Conservation (phyloP, 2,329 filamentous ascomycete genomes). For the Pseudogymnoascus sp. region DNA sequence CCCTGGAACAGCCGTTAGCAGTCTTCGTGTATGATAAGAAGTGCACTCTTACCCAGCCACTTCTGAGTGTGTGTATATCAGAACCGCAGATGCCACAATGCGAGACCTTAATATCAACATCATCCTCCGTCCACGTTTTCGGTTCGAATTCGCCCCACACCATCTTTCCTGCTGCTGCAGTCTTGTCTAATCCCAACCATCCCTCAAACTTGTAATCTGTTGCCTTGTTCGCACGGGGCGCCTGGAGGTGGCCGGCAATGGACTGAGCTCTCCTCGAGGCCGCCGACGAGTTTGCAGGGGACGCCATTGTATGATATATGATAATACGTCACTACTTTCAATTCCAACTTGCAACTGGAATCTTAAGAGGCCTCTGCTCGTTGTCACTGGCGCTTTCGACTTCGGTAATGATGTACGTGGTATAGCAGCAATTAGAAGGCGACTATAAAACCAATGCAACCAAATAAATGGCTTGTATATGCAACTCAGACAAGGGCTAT, state of each 20-base stretch:
- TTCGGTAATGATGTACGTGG: not conserved
- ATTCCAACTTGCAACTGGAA: not conserved
- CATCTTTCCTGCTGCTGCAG: slow-evolving; percentile 25
- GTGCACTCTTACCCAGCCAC: slow-evolving; percentile 19
- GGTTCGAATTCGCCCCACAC: slow-evolving; percentile 32
- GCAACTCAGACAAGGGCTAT: not conserved
- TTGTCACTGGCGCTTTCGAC: not conserved
- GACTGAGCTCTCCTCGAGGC: slow-evolving; percentile 1
- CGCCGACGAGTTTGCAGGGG: not conserved
- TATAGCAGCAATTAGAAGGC: not conserved
- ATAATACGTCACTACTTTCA: not conserved
- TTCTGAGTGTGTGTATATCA: slow-evolving; percentile 25
- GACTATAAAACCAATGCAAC: not conserved
- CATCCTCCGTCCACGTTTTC: slow-evolving; percentile 39
- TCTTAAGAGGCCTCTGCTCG: not conserved
- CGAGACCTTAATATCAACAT: slow-evolving; percentile 41
- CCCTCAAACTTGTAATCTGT: slow-evolving; percentile 25
- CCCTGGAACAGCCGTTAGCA: slow-evolving; percentile 20
- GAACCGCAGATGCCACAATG: slow-evolving; percentile 42
- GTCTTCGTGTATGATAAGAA: not conserved
- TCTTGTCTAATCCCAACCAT: slow-evolving; percentile 26
- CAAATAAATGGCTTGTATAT: not conserved
- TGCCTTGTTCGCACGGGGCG: not conserved
- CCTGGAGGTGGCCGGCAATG: not conserved
- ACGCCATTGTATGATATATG: not conserved